These are phyloP conservation scores for Pseudonitzschia pungens DNA, from an alignment of 108 stramenopile genomes.

Conservation along the genomic window DNA sequence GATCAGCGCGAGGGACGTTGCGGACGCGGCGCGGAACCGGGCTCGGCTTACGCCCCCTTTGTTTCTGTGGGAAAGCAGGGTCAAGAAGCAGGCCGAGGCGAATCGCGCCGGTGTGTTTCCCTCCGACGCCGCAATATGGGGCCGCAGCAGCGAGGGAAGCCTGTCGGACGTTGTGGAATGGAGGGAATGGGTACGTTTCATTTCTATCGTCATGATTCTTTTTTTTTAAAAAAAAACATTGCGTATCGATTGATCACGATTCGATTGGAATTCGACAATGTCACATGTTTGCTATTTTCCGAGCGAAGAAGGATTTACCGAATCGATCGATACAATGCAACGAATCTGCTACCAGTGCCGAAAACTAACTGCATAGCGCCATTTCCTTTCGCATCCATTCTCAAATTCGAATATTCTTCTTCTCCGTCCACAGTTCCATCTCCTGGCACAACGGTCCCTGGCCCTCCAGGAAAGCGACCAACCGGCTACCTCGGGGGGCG, in stretches of 20 bases:
- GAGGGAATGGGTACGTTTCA: conserved; percentile 6
- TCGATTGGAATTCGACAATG: too few relatives aligned
- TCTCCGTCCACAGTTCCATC: not conserved
- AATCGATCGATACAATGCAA: not conserved
- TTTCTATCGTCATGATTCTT: too few relatives aligned
- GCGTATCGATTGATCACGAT: too few relatives aligned
- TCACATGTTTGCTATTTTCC: too few relatives aligned
- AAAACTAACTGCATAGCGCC: not conserved
- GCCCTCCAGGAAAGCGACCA: not conserved
- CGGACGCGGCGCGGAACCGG: conserved; percentile 2
- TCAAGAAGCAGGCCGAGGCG: not conserved
- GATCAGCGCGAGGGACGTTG: not conserved
- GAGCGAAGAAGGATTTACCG: not conserved
- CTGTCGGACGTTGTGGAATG: conserved; percentile 9
- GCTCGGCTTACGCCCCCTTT: not conserved
- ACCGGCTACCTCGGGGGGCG: conserved; percentile 12
- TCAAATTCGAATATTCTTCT: not conserved
- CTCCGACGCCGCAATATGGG: not conserved
- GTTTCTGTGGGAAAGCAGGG: not conserved
- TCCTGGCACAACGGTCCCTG: conserved; percentile 3
- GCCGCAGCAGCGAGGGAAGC: conserved; percentile 7
- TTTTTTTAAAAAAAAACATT: not conserved
- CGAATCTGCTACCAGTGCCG: too few relatives aligned
- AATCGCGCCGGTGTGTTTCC: conserved; percentile 3
- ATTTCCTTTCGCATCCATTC: too few relatives aligned